Evolutionary conservation across 2,329 filamentous ascomycete genomes (phyloP).

Genomic region (Dactylellina sp.): DNA sequence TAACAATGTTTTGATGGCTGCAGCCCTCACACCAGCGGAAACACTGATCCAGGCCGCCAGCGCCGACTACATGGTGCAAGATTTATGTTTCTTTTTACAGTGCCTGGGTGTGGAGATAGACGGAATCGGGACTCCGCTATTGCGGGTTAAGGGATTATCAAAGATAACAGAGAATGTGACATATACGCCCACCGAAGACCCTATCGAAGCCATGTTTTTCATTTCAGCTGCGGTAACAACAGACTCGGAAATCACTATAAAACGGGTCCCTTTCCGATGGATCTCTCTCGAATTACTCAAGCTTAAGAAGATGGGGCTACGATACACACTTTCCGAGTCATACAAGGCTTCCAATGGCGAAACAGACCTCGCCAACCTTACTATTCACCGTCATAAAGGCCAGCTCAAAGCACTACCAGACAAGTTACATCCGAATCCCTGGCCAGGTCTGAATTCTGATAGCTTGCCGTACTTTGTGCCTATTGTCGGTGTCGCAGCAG

Average conservation of each 20-base stretch:
- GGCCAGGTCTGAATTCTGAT: slow-evolving; percentile 34
- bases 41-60: slow-evolving; percentile 29
- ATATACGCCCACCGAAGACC: slow-evolving; percentile 35
- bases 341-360: slow-evolving; percentile 26
- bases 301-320: slow-evolving; percentile 30
- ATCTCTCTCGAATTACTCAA: slow-evolving; percentile 36
- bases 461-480: slow-evolving; percentile 37
- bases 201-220: slow-evolving; percentile 49
- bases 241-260: slow-evolving; percentile 31
- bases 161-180: slow-evolving; percentile 14
- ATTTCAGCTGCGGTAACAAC: slow-evolving; percentile 34
- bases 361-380: slow-evolving; percentile 24
- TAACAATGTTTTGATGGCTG: slow-evolving; percentile 32
- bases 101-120: slow-evolving; percentile 25
- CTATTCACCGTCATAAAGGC: slow-evolving; percentile 21
- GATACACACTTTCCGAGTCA: neutral
- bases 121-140: slow-evolving; percentile 26
- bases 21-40: slow-evolving; percentile 2
- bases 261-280: slow-evolving; percentile 30
- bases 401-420: slow-evolving; percentile 13
- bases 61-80: slow-evolving; percentile 40
- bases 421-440: slow-evolving; percentile 29
- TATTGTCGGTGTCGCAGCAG: slow-evolving; percentile 30
- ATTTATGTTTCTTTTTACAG: slow-evolving; percentile 37
- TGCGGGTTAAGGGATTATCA: slow-evolving; percentile 14